A percentile compares a stretch with the other conserved stretches of the same genome.
phyloP scores from a whole-genome alignment of 345 rosid species.

The Rhodamnia argentea region DNA sequence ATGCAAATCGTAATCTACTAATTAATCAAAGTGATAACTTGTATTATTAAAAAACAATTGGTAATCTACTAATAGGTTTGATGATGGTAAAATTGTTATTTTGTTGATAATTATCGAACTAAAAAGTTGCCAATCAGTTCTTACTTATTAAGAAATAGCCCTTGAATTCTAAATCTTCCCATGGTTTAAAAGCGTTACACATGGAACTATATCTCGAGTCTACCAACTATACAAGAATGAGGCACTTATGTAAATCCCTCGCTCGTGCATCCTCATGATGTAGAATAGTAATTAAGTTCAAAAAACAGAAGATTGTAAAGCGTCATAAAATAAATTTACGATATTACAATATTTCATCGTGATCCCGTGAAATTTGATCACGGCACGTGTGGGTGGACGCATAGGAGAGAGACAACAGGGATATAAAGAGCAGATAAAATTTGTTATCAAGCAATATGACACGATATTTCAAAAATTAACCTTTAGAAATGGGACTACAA shows the following conservation, averaged over 20 bases:
- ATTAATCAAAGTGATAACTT: not conserved
- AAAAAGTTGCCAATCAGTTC: not conserved
- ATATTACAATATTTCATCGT: too few species aligned
- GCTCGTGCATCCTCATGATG: not conserved
- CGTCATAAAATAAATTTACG: too few species aligned
- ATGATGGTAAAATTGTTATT: not conserved
- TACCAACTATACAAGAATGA: not conserved
- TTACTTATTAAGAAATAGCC: not conserved
- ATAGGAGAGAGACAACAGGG: too few species aligned
- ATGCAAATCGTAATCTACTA: not conserved
- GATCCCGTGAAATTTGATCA: too few species aligned
- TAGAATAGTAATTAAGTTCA: too few species aligned
- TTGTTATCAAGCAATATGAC: too few species aligned
- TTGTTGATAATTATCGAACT: not conserved
- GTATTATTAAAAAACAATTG: not conserved
- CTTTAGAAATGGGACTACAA: too few species aligned
- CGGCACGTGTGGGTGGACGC: too few species aligned
- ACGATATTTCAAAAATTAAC: too few species aligned
- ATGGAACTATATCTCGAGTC: not conserved
- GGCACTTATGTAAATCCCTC: not conserved
- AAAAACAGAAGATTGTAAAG: too few species aligned
- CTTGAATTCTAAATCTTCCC: not conserved
- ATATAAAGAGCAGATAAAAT: too few species aligned
- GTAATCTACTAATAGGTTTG: not conserved
- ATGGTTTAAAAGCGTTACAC: not conserved